A percentile compares a stretch with the other conserved stretches of the same genome.
phyloP scores from a whole-genome alignment of 768 basidiomycete species.

The Gautieria morchelliformis region DNA sequence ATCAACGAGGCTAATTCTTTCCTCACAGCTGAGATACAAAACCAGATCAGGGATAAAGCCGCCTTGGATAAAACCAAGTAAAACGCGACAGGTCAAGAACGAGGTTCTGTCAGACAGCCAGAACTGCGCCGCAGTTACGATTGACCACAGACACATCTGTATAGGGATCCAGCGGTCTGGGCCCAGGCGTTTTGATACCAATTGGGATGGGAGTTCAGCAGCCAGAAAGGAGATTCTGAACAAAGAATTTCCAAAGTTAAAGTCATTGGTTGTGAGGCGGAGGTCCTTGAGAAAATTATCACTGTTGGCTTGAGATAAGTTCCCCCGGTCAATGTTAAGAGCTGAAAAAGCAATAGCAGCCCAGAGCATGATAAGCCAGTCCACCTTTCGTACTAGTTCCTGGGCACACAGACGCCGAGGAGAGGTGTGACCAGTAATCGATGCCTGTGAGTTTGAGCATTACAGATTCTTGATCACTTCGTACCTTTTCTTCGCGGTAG shows the following conservation, averaged over 20 bases:
- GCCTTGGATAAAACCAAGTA: slow-evolving; percentile 39
- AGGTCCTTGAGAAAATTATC: slow-evolving; percentile 51
- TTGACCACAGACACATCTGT: slow-evolving; percentile 45
- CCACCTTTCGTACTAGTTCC: slow-evolving; percentile 43
- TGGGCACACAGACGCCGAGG: slow-evolving; percentile 11
- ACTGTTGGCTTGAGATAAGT: slow-evolving; percentile 48
- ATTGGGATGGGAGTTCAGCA: slow-evolving; percentile 54
- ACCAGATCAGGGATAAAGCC: slow-evolving; percentile 52
- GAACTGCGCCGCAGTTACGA: slow-evolving; percentile 44
- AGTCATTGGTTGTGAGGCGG: slow-evolving; percentile 44
- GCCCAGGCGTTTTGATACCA: slow-evolving; percentile 51
- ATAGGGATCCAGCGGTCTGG: slow-evolving; percentile 58
- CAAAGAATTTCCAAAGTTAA: slow-evolving; percentile 46
- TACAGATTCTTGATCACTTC: neutral
- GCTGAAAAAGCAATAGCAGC: slow-evolving; percentile 49
- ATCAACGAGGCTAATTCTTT: neutral
- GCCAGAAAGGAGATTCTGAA: slow-evolving; percentile 41
- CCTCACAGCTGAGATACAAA: slow-evolving; percentile 50
- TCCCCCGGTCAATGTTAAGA: slow-evolving; percentile 43
- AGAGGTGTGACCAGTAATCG: neutral
- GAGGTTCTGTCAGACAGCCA: slow-evolving; percentile 43
- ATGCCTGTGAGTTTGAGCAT: too few relatives aligned
- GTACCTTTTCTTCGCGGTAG: slow-evolving; percentile 40
- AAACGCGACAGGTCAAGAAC: slow-evolving; percentile 39
- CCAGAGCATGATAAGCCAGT: slow-evolving; percentile 53